phyloP scores from a whole-genome alignment of 2,329 filamentous ascomycete genomes.

The Aspergillus sp. region DNA sequence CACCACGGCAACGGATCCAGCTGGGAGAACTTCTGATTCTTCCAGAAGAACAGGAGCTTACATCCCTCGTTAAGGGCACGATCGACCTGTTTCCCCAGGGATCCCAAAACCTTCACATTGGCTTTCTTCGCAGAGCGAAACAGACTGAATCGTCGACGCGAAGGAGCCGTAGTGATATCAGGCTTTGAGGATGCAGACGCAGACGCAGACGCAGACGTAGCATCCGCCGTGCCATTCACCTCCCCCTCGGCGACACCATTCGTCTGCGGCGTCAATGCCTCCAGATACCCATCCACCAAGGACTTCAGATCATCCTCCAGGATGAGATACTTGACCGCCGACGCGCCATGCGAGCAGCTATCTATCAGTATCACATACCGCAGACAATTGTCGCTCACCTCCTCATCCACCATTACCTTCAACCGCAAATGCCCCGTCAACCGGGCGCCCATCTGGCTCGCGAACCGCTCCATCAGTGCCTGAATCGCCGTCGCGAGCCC shows the following conservation, averaged over 20 bases:
- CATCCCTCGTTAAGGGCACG: conserved; percentile 24
- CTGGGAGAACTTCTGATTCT: conserved; percentile 55
- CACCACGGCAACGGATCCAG: conserved; percentile 61
- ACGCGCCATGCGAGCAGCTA: conserved; percentile 34
- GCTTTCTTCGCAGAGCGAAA: conserved; percentile 9
- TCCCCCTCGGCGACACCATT: conserved; percentile 11
- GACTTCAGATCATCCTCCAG: conserved; percentile 33
- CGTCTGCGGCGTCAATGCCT: conserved; percentile 21
- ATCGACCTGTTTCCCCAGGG: conserved; percentile 15
- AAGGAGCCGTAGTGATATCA: conserved; percentile 3
- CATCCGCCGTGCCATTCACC: neutral
- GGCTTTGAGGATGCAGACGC: neutral
- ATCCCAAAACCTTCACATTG: conserved; percentile 8
- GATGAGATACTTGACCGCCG: conserved; percentile 28
- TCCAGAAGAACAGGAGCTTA: conserved; percentile 52
- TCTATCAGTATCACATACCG: conserved; percentile 37
- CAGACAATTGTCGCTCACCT: conserved; percentile 34
- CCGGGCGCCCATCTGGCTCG: conserved; percentile 48
- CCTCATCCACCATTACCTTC: conserved; percentile 65
- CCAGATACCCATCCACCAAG: conserved; percentile 31
- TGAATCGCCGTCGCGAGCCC: conserved; percentile 62
- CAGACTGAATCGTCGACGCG: conserved; percentile 3
- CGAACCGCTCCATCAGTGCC: conserved; percentile 63
- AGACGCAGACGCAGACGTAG: too few species aligned
- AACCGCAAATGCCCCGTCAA: conserved; percentile 73